These are phyloP conservation scores for Brasenia schreberi DNA, from an alignment of 164 flowering plant species.

Conservation along the genomic window DNA sequence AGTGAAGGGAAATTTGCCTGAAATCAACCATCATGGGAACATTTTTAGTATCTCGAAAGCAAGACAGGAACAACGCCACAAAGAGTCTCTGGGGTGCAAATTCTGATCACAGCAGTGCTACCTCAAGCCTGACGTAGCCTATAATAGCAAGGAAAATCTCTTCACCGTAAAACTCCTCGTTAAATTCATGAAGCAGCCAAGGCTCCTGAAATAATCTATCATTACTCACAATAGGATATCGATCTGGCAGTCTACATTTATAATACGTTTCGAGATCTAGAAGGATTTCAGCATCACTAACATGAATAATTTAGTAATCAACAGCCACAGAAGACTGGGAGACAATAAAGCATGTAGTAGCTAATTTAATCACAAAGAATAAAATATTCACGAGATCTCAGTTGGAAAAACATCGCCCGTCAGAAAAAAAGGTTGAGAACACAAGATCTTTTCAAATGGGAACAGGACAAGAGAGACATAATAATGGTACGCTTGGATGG, in stretches of 20 bases:
- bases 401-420: no score
- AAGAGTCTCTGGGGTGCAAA: background rate
- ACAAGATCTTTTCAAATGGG: no score
- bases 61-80: background rate
- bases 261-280: no score
- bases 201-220: constrained; percentile 51
- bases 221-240: background rate
- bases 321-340: no score
- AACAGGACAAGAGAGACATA: no score
- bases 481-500: background rate
- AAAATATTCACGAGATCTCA: no score
- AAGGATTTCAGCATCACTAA: no score
- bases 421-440: no score
- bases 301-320: no score
- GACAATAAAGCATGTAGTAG: no score
- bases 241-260: no score
- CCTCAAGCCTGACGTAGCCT: constrained; percentile 93
- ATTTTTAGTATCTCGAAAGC: background rate
- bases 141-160: constrained; percentile 66
- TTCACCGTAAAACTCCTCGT: constrained; percentile 87
- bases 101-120: constrained; percentile 8
- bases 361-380: no score
- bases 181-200: constrained; percentile 88
- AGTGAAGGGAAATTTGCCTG: constrained; percentile 78
- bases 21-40: background rate